Percentiles rank a stretch among this genome's conserved stretches.
phyloP scores from a whole-genome alignment of 352 stramenopile species.

The Globisporangium cylindrosporum region DNA sequence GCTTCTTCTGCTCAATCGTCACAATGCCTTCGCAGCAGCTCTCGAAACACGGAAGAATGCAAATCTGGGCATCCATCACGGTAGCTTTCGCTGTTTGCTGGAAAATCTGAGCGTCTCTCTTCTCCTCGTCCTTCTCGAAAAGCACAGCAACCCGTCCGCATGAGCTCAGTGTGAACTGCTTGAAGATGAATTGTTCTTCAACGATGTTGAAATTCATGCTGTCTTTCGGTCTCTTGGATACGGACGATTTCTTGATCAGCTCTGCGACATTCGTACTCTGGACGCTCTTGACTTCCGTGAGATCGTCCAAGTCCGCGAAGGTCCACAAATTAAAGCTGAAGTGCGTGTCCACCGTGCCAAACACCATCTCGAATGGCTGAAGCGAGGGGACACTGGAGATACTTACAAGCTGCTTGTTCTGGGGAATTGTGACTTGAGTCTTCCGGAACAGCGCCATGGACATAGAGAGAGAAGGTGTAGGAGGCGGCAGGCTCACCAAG shows the following conservation, averaged over 20 bases:
- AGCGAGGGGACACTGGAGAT: constrained; percentile 45
- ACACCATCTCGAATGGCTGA: constrained; percentile 41
- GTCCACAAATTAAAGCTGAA: constrained; percentile 48
- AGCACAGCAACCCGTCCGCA: constrained; percentile 60
- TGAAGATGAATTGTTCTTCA: constrained; percentile 42
- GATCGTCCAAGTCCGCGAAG: constrained; percentile 55
- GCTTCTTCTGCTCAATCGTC: constrained; percentile 51
- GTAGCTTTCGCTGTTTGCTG: background rate
- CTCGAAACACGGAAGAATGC: constrained; percentile 52
- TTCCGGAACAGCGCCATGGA: constrained; percentile 38
- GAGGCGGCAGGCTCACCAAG: background rate
- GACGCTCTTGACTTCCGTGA: constrained; percentile 32
- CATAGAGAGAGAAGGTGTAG: constrained; percentile 7
- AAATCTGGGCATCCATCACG: constrained; percentile 27
- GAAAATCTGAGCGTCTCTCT: background rate
- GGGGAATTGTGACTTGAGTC: constrained; percentile 29
- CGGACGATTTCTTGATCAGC: constrained; percentile 25
- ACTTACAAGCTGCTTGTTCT: constrained; percentile 24
- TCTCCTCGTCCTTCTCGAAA: constrained; percentile 23
- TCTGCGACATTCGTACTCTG: constrained; percentile 40
- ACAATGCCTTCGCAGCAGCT: constrained; percentile 54
- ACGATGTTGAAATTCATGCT: constrained; percentile 39
- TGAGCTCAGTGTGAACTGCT: constrained; percentile 46
- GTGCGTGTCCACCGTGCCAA: constrained; percentile 42
- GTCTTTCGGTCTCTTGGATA: constrained; percentile 22